Conservation (phyloP, 371 early-diverging fungal species). For the Apophysomyces ossiformis region DNA sequence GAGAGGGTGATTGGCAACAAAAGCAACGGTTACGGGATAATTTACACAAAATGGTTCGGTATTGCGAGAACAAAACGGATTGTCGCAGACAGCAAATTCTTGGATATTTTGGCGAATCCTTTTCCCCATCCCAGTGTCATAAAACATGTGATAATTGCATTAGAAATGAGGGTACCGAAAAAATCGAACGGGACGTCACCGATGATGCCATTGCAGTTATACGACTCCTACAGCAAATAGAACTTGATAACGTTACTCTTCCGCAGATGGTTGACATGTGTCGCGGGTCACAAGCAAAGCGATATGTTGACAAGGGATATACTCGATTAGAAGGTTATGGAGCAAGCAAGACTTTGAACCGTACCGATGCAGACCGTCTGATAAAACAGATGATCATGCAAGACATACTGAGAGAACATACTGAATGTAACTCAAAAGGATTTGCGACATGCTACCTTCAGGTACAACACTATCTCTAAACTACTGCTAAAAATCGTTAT, state of each 20-base stretch:
- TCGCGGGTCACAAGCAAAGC: slow-evolving; percentile 70
- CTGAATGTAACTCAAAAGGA: slow-evolving; percentile 36
- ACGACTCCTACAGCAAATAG: slow-evolving; percentile 48
- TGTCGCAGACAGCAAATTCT: slow-evolving; percentile 95
- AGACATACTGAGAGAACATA: slow-evolving; percentile 65
- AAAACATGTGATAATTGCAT: slow-evolving; percentile 97
- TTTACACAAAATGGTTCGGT: slow-evolving; percentile 88
- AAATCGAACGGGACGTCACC: slow-evolving; percentile 55
- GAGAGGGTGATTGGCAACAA: slow-evolving; percentile 84
- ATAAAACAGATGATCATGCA: slow-evolving; percentile 65
- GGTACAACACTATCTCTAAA: slow-evolving; percentile 7
- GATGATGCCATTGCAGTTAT: slow-evolving; percentile 62
- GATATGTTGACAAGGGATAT: slow-evolving; percentile 55
- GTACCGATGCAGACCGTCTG: slow-evolving; percentile 70
- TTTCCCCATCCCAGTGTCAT: slow-evolving; percentile 72
- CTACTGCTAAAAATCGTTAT: not conserved
- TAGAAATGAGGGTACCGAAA: slow-evolving; percentile 23
- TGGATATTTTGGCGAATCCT: slow-evolving; percentile 95
- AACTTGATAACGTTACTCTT: slow-evolving; percentile 69
- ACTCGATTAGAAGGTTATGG: slow-evolving; percentile 65
- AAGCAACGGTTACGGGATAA: slow-evolving; percentile 89
- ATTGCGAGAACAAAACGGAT: slow-evolving; percentile 93
- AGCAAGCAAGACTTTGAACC: slow-evolving; percentile 57
- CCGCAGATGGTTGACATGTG: slow-evolving; percentile 80
- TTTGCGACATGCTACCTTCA: slow-evolving; percentile 27